Evolutionary conservation across 768 basidiomycete genomes (phyloP).

Genomic region (Russula sp.): DNA sequence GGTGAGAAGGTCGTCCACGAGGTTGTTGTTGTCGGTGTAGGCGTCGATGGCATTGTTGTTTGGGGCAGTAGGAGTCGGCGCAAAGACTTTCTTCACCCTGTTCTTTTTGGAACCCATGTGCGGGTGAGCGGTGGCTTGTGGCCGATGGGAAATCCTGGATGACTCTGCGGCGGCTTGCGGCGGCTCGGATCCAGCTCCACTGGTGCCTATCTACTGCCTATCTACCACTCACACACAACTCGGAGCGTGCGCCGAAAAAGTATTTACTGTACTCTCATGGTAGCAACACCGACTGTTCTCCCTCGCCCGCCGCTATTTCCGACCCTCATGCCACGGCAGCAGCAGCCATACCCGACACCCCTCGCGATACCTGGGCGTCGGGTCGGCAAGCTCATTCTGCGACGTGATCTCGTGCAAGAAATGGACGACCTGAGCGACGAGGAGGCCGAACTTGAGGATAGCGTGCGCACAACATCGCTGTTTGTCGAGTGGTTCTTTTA

Average conservation of each 20-base stretch:
- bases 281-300: conserved; percentile 69
- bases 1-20: conserved; percentile 73
- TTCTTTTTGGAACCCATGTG: conserved; percentile 57
- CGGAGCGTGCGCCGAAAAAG: background rate
- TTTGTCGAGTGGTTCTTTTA: background rate
- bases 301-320: conserved; percentile 64
- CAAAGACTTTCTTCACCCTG: conserved; percentile 50
- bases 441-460: conserved; percentile 75
- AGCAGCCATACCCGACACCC: conserved; percentile 63
- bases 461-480: conserved; percentile 43
- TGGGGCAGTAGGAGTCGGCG: conserved; percentile 33
- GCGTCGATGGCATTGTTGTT: conserved; percentile 43
- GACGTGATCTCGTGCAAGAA: conserved; percentile 68
- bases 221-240: background rate
- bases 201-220: too few relatives aligned
- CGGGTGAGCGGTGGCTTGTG: background rate
- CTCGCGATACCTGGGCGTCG: conserved; percentile 48
- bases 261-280: conserved; percentile 37
- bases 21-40: conserved; percentile 47
- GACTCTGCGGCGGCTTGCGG: background rate
- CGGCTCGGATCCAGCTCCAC: background rate
- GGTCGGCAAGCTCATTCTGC: conserved; percentile 56
- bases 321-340: conserved; percentile 60
- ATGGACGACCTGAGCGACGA: conserved; percentile 85
- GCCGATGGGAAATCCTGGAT: background rate